Evolutionary conservation across 192 early-diverging fungal genomes (phyloP), one percentile per base, ranked within the genome.

Genomic region (Coemansia sp.): DNA sequence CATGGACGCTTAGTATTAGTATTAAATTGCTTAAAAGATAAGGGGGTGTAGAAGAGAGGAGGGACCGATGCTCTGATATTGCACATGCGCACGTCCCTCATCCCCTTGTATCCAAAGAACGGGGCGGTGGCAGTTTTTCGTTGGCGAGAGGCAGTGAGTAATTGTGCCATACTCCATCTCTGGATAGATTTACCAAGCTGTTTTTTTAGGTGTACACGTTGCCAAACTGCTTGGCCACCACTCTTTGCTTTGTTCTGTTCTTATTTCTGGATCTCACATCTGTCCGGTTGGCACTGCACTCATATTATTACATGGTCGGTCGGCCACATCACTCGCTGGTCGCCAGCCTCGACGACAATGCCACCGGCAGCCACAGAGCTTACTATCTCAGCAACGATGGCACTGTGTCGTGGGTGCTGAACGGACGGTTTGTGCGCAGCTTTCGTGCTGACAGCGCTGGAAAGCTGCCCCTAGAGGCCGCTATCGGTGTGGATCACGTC

Each of bases 401-500:
- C 38, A 57, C 62, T 1, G 61, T 84, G 24, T 70, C 64, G 8
- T 84, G 81, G 81, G 67, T 70, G 34, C 18, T 78, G 34, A 43
- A 73, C 22, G 71, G 70, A 2, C 61, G 69, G 15, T 76, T 84
- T 44, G 63, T 78, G 65, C 76, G 81, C 22, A 72, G 81, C 70
- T 76, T 78, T 44, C 59, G 70, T 16, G 41, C 70, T 20, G 36
- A 16, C 54, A 47, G 73, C 67, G 52, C 42, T 6, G 43, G 38
- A 18, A 38, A 18, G 38, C 34, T 34, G 15, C 33, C 36, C 1
- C 40, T 11, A 43, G 36, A 36, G 36, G 15, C 15, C 11, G 47
- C 36, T 2, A 24, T 24, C 13, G 33, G 4, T 3, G 61, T 49
- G 9, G 73, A 73, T 20, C 76, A 78, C 33, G 65, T 68, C 18